phyloP scores from a whole-genome alignment of 148 eudicot genomes.

The Fagopyrum tataricum region DNA sequence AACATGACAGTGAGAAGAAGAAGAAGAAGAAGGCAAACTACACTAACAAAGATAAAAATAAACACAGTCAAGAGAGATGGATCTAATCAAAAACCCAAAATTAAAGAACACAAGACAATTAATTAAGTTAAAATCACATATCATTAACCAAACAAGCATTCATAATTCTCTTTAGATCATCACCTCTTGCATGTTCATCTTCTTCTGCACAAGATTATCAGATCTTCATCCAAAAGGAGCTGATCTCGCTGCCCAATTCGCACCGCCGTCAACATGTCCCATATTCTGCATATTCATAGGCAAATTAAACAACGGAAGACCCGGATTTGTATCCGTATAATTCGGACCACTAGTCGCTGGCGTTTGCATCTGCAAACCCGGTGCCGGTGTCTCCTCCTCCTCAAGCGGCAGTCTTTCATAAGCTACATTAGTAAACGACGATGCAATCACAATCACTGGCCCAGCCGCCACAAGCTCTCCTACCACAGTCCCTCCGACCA shows the following conservation, averaged over 20 bases:
- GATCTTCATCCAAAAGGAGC: conserved; percentile 30
- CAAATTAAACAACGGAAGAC: conserved; percentile 57
- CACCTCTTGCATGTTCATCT: neutral
- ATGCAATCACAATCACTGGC: conserved; percentile 59
- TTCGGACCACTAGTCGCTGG: conserved; percentile 14
- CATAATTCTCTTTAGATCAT: neutral
- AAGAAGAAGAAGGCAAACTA: neutral
- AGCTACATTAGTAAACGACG: conserved; percentile 67
- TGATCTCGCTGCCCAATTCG: conserved; percentile 22
- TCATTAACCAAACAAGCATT: neutral
- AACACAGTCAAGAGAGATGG: conserved; percentile 2
- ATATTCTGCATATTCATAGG: conserved; percentile 44
- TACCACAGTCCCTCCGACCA: conserved; percentile 65
- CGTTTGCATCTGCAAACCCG: conserved; percentile 40
- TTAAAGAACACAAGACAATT: neutral
- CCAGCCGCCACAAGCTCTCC: conserved; percentile 63
- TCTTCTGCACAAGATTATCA: conserved; percentile 2
- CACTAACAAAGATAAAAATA: neutral
- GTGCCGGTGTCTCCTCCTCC: conserved; percentile 32
- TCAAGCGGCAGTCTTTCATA: conserved; percentile 66
- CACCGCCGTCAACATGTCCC: conserved; percentile 34
- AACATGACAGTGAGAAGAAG: neutral
- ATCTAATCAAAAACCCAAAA: neutral
- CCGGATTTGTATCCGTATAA: conserved; percentile 43
- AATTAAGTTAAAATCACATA: neutral